Evolutionary conservation across 441 rosid genomes (phyloP), one percentile per base, ranked within the genome.

Genomic region (Gossypium aridum): DNA sequence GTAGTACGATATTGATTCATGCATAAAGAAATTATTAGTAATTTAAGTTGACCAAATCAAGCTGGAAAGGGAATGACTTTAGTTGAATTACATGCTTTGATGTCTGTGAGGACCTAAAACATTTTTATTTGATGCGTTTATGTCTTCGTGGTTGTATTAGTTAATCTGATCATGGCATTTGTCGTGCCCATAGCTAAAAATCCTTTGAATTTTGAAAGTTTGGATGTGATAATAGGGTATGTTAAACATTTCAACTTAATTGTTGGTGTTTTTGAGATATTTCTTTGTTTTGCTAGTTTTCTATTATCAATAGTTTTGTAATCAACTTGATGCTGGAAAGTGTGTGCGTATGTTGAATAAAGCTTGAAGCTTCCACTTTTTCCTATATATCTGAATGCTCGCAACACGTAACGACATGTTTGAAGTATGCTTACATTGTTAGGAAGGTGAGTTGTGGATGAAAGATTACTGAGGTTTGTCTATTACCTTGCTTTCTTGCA

Each of bases 101-200:
- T 69, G 72, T 68, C 26, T n/a, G n/a, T 69, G 20, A 53, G 25
- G 45, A 69, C 60, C 47, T 28, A 26, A 53, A 68, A 16, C 34
- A 9, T 69, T 23, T n/a, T 69, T 26, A 10, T 26, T 25, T 53
- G 47, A 51, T 69, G 39, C 7, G 67, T 26, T 63, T 69, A 26
- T 39, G 43, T 13, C 59, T 26, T 63, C 70, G 26, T 26, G 72
- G 62, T 26, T 56, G 51, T 28, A 76, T 76, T 34, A 45, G 71
- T 22, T 45, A 17, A 66, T 45, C 17, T 14, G 56, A 45, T 12
- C 34, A 22, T 9, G 7, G 34, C 12, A 2, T 54, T 28, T 69
- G 26, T 28, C 45, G 31, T 70, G n/a, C 56, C 45, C 2, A 26
- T 69, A 16, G 61, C 23, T 26, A 16, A 16, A 69, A 51, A 25